Evolutionary conservation across 805 yeast species (phyloP), one percentile per base, ranked within the genome.

Genomic region (Tetrapisispora arboricola): DNA sequence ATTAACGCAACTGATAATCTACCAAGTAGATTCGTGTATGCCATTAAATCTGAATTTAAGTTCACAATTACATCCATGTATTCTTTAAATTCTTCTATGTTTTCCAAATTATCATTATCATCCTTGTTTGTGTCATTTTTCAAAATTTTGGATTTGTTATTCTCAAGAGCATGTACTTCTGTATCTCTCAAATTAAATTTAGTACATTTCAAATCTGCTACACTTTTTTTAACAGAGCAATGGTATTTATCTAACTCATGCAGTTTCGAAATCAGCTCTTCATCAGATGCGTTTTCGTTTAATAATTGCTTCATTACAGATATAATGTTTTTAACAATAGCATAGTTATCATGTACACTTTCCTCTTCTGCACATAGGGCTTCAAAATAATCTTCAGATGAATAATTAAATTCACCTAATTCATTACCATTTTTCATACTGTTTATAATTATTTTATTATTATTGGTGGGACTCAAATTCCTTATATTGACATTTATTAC

Each of bases 1-100:
- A 49, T 55, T 18, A 57, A 36, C n/a, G 54, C 57, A 17, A 53
- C 53, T 7, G 64, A 51, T 5, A 58, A 41, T 25, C 57, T 43
- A 13, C 53, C 53, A 26, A 58, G 37, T 3, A 55, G 44, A 36
- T 53, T 56, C 8, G 51, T 33, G 39, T 58, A 58, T 26, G 46
- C 52, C 34, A 57, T 31, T 8, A 52, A 39, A 16, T 54, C 50
- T 12, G 33, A 32, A 26, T 50, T 45, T 13, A 55, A 36, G 12
- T 39, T 40, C 31, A 54, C 58, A 32, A 46, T 24, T 4, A 38
- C 28, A 5, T 46, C 46, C 2, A 51, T 43, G 35, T 48, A 56
- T 18, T 54, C 55, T 5, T 31, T 12, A 3, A 31, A 7, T 4
- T 30, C 43, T 17, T 39, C 38, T 18, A 44, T 33, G 24, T 42